Base-by-base conservation (phyloP, 371 early-diverging fungal genomes). In the Rhizopus sp. region DNA sequence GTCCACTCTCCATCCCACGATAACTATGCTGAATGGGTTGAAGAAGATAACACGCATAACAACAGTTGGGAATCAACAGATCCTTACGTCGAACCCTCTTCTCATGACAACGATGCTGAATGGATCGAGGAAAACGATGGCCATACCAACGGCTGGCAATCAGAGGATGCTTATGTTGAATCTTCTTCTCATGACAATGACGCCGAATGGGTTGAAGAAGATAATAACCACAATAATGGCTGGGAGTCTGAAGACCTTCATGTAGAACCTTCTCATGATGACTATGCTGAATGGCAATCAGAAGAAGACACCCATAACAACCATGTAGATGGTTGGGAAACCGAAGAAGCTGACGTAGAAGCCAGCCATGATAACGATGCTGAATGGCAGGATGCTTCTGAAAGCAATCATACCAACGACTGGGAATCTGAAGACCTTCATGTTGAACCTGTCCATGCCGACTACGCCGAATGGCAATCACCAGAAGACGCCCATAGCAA, bases 371-470 rank as follows among this genome's bases (percentile, higher is more conserved):
- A 35, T 4, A 66, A 62, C 42, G 63, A 42, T 40, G 16, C 57
- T 46, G 57, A 60, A 15, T 68, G 68, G 68, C 62, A 61, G 48
- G 60, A 62, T 61, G 44, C 47, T 8, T 34, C 59, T 29, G 33
- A 17, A 47, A 5, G 34, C n/a, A 5, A 48, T 16, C 50, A 62
- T 31, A 31, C 23, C 13, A 56, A 55, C 38, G 46, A 13, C n/a
- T 62, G 62, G 62, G 53, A 50, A n/a, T 50, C 61, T 10, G 41
- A 56, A 9, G 53, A 53, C 1, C 15, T 40, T 9, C 38, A 56
- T 5, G 16, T 39, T 7, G 62, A 44, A 9, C 33, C 45, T 32
- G 16, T 12, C 17, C 51, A 56, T 31, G 16, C 12, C 6, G 50
- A 60, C 34, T 51, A 31, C 31, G 41, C 15, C 16, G 47, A 30